These are phyloP conservation scores for Pedinophyceae sp. DNA, from an alignment of 139 green algal species.

Conservation along the genomic window DNA sequence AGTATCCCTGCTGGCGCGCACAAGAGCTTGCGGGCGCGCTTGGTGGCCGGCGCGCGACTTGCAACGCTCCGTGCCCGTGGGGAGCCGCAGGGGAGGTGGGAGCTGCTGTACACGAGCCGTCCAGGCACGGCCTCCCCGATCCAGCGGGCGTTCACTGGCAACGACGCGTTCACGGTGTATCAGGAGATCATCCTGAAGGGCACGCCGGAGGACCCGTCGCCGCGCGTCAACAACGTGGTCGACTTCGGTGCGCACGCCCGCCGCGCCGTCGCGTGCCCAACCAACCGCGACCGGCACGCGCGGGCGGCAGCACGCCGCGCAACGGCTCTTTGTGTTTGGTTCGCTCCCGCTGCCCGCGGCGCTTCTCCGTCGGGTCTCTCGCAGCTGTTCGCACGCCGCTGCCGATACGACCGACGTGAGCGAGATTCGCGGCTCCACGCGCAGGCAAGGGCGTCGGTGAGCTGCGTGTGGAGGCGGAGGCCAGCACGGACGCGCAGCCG, in stretches of 20 bases:
- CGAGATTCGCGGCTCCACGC: too few relatives aligned
- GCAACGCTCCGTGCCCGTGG: too few relatives aligned
- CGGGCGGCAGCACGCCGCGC: too few relatives aligned
- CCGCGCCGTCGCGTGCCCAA: background rate
- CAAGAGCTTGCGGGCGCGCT: too few relatives aligned
- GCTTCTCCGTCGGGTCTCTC: too few relatives aligned
- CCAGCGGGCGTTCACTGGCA: constrained; percentile 74
- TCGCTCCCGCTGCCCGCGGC: too few relatives aligned
- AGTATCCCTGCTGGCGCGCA: constrained; percentile 23
- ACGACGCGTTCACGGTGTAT: constrained; percentile 72
- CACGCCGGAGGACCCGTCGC: constrained; percentile 4
- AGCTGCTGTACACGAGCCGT: constrained; percentile 64
- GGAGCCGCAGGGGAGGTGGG: constrained; percentile 49
- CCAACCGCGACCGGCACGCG: too few relatives aligned
- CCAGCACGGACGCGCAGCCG: constrained; percentile 39
- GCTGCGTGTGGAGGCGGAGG: constrained; percentile 57
- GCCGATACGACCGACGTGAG: too few relatives aligned
- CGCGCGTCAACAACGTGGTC: constrained; percentile 63
- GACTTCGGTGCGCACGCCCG: constrained; percentile 40
- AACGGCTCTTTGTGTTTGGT: too few relatives aligned
- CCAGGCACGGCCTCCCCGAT: constrained; percentile 65
- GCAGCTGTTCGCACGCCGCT: too few relatives aligned
- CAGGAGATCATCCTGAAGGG: constrained; percentile 39
- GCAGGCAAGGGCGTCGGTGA: constrained; percentile 1
- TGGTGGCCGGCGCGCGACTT: too few relatives aligned